Conservation (phyloP, 2,329 filamentous ascomycete species). For the Fonsecaea erecta region DNA sequence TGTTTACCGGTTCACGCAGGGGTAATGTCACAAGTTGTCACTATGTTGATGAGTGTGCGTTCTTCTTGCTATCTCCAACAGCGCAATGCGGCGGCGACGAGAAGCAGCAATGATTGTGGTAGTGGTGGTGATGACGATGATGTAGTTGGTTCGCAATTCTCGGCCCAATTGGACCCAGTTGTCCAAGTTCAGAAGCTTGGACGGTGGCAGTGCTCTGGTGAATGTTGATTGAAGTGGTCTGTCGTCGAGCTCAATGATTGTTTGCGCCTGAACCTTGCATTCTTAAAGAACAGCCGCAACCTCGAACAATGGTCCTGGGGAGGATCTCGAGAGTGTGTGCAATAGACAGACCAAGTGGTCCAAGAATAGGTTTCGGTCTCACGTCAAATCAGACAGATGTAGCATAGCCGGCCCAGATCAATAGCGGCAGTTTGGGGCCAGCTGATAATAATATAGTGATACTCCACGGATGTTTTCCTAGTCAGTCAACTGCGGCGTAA, state of each 20-base stretch:
- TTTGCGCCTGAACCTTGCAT: neutral
- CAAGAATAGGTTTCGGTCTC: constrained; percentile 18
- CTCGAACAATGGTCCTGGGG: neutral
- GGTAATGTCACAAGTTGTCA: neutral
- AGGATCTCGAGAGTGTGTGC: neutral
- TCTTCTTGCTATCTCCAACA: neutral
- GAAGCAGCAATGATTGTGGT: neutral
- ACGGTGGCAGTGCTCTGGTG: neutral
- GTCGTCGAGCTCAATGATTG: neutral
- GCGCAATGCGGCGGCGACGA: neutral
- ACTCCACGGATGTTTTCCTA: neutral
- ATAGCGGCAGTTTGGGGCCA: neutral
- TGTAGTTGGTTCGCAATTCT: neutral
- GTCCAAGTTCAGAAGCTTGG: neutral
- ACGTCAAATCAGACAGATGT: constrained; percentile 6
- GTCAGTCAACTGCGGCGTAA: too few relatives aligned
- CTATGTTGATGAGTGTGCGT: neutral
- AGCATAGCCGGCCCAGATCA: neutral
- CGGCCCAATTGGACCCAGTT: neutral
- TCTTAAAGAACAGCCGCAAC: neutral
- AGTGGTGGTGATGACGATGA: neutral
- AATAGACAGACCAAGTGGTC: neutral
- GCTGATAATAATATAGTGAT: neutral
- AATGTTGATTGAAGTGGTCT: neutral
- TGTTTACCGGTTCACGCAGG: constrained; percentile 16